Conservation (phyloP, 2,329 filamentous ascomycete genomes). For the Colletotrichum musae region DNA sequence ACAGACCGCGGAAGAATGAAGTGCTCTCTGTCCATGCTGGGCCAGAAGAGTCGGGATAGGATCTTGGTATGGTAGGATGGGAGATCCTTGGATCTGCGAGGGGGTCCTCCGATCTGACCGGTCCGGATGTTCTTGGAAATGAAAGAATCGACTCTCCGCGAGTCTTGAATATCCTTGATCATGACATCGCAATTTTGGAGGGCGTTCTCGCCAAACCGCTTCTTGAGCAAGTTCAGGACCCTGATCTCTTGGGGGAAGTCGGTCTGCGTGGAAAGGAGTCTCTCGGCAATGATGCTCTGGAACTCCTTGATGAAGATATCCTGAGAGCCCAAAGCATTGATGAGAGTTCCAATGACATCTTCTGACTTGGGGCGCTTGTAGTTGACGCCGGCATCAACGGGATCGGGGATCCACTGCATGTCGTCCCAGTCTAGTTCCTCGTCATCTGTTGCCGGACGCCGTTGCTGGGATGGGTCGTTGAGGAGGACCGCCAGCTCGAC, state of each 20-base stretch:
- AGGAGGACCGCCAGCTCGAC: slow-evolving; percentile 78
- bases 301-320: slow-evolving; percentile 96
- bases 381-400: slow-evolving; percentile 91
- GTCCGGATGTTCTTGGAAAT: slow-evolving; percentile 65
- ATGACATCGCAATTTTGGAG: slow-evolving; percentile 97
- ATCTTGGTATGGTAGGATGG: slow-evolving; percentile 83
- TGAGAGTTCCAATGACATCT: slow-evolving; percentile 92
- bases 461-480: slow-evolving; percentile 70
- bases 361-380: slow-evolving; percentile 91
- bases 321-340: slow-evolving; percentile 88
- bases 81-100: slow-evolving; percentile 42
- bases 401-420: slow-evolving; percentile 93
- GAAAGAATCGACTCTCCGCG: slow-evolving; percentile 77
- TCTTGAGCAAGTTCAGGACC: slow-evolving; percentile 88
- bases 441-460: slow-evolving; percentile 68
- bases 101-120: slow-evolving; percentile 41
- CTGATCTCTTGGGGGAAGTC: slow-evolving; percentile 85
- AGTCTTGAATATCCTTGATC: slow-evolving; percentile 93
- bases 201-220: slow-evolving; percentile 86
- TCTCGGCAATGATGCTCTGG: slow-evolving; percentile 88
- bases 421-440: slow-evolving; percentile 91
- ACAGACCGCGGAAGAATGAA: slow-evolving; percentile 76
- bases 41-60: slow-evolving; percentile 94
- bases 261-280: slow-evolving; percentile 77
- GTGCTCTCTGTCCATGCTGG: slow-evolving; percentile 78